phyloP scores from a whole-genome alignment of 2,329 filamentous ascomycete genomes.

The Pseudogymnoascus pannorum region DNA sequence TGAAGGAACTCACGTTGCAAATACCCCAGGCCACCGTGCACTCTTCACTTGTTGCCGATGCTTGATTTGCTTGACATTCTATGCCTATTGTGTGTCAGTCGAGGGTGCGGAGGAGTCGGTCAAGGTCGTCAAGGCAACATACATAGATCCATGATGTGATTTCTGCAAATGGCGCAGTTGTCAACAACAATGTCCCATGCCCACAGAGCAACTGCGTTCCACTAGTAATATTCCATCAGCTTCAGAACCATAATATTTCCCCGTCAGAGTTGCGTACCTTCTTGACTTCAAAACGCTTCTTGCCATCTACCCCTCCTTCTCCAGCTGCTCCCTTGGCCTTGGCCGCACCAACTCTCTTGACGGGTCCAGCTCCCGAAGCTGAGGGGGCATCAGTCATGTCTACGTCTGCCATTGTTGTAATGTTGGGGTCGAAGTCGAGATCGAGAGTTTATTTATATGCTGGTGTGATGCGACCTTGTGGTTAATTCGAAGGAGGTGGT shows the following conservation, averaged over 20 bases:
- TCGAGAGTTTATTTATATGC: background rate
- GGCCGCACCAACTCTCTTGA: constrained; percentile 45
- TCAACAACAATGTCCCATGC: constrained; percentile 99
- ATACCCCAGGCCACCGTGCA: constrained; percentile 99
- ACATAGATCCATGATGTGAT: constrained; percentile 99
- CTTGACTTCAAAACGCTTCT: constrained; percentile 98
- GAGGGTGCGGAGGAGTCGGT: constrained; percentile 10
- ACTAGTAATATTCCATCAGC: constrained; percentile 46
- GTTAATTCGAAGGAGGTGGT: background rate
- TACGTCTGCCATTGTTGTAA: constrained; percentile 79
- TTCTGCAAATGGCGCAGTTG: constrained; percentile 98
- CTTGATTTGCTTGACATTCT: constrained; percentile 97
- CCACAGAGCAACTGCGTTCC: constrained; percentile 97
- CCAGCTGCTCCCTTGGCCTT: constrained; percentile 38
- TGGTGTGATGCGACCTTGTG: background rate
- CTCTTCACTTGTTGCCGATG: constrained; percentile 92
- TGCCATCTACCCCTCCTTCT: constrained; percentile 55
- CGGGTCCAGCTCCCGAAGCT: constrained; percentile 39
- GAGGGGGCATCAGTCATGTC: constrained; percentile 86
- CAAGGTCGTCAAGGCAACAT: constrained; percentile 33
- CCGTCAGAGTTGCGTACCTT: constrained; percentile 56
- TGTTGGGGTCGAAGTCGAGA: background rate
- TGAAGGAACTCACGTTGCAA: constrained; percentile 70
- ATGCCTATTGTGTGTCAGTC: constrained; percentile 54
- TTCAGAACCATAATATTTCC: background rate